A percentile compares a stretch with the other conserved stretches of the same genome.
phyloP scores from a whole-genome alignment of 768 basidiomycete genomes.

The Suillus plorans region DNA sequence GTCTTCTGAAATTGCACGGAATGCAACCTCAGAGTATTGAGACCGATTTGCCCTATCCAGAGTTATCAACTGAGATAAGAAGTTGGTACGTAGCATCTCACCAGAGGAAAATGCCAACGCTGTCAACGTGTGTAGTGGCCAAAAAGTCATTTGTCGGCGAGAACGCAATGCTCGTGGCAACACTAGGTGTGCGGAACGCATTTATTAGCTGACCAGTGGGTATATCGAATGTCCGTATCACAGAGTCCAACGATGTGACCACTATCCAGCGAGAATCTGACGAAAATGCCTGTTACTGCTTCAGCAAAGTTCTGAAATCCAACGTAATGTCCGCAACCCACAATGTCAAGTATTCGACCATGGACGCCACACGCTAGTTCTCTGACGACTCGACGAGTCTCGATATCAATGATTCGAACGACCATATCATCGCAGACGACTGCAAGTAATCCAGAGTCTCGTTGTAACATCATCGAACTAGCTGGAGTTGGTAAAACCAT shows the following conservation, averaged over 20 bases:
- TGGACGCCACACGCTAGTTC: slow-evolving; percentile 78
- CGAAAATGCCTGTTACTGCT: slow-evolving; percentile 74
- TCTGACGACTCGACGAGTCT: slow-evolving; percentile 84
- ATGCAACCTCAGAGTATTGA: slow-evolving; percentile 84
- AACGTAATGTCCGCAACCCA: slow-evolving; percentile 36
- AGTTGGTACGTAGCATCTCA: slow-evolving; percentile 29
- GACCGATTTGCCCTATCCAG: slow-evolving; percentile 85
- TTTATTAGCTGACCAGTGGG: slow-evolving; percentile 93
- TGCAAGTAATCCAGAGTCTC: slow-evolving; percentile 83
- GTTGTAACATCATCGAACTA: slow-evolving; percentile 73
- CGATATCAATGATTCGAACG: slow-evolving; percentile 87
- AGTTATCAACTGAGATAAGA: slow-evolving; percentile 4
- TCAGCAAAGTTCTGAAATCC: slow-evolving; percentile 6
- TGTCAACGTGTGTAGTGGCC: slow-evolving; percentile 92
- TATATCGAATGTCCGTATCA: slow-evolving; percentile 93
- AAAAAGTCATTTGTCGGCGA: slow-evolving; percentile 96
- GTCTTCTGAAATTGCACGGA: slow-evolving; percentile 76
- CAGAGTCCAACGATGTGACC: slow-evolving; percentile 82
- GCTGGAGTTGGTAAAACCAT: slow-evolving; percentile 66
- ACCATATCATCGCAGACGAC: slow-evolving; percentile 82
- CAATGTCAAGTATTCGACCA: slow-evolving; percentile 86
- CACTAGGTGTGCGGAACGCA: slow-evolving; percentile 82
- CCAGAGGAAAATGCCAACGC: slow-evolving; percentile 95
- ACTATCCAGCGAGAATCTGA: slow-evolving; percentile 95
- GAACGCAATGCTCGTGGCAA: slow-evolving; percentile 89